Evolutionary conservation across 2,329 filamentous ascomycete species (phyloP).

Genomic region (Colletotrichum orbiculare): DNA sequence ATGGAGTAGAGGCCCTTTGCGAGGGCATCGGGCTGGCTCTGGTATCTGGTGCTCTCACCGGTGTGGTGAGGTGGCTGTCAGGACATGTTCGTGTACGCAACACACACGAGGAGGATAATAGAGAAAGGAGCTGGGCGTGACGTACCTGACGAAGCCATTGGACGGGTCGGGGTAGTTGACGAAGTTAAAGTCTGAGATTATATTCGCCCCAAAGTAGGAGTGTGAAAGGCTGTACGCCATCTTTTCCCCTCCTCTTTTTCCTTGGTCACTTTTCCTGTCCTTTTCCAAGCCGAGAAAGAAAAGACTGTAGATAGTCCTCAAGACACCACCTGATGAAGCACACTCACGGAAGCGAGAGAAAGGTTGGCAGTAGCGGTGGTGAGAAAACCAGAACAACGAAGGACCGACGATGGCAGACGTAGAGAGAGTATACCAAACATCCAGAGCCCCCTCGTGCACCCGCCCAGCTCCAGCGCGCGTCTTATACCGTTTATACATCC

Average conservation of each 20-base stretch:
- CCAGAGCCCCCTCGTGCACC: background rate
- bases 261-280: background rate
- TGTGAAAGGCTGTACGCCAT: conserved; percentile 53
- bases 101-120: background rate
- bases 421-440: background rate
- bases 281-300: conserved; percentile 3
- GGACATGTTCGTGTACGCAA: background rate
- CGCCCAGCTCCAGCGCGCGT: background rate
- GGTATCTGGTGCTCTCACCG: conserved; percentile 49
- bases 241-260: background rate
- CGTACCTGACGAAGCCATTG: conserved; percentile 74
- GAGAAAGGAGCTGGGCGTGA: conserved; percentile 41
- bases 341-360: background rate
- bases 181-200: conserved; percentile 62
- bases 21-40: conserved; percentile 53
- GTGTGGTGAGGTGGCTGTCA: background rate
- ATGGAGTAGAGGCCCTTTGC: conserved; percentile 54
- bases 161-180: conserved; percentile 68
- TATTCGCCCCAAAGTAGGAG: conserved; percentile 55
- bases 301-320: background rate
- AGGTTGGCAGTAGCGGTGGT: background rate
- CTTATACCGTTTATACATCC: conserved; percentile 8
- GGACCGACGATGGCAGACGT: conserved; percentile 6
- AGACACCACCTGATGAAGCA: conserved; percentile 1
- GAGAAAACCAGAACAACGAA: conserved; percentile 20